Evolutionary conservation across 2,329 filamentous ascomycete species (phyloP).

Genomic region (Anthostomella pinea): DNA sequence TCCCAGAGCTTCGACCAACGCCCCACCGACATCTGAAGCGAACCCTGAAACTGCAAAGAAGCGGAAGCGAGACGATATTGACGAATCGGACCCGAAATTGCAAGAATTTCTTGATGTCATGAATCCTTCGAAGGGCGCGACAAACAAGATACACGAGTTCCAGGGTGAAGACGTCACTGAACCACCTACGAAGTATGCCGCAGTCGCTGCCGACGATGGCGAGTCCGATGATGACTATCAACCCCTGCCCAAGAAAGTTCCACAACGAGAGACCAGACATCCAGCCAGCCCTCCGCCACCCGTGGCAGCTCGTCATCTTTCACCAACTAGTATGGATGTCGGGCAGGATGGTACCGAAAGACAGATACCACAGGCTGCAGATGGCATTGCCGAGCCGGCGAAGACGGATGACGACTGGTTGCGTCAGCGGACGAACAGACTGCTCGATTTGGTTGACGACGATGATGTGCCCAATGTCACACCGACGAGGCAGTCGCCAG

Average conservation of each 20-base stretch:
- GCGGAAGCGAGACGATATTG: slow-evolving; percentile 60
- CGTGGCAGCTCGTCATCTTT: no score
- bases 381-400: slow-evolving; percentile 10
- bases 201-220: slow-evolving; percentile 45
- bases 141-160: slow-evolving; percentile 59
- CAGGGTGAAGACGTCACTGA: slow-evolving; percentile 32
- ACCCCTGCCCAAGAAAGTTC: slow-evolving; percentile 53
- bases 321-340: no score
- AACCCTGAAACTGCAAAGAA: slow-evolving; percentile 51
- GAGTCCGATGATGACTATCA: slow-evolving; percentile 78
- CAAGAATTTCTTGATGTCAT: slow-evolving; percentile 85
- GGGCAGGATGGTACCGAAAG: neutral
- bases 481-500: slow-evolving; percentile 7
- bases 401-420: slow-evolving; percentile 87
- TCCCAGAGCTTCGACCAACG: slow-evolving; percentile 16
- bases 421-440: slow-evolving; percentile 79
- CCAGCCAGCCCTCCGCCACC: no score
- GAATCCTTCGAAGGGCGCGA: slow-evolving; percentile 60
- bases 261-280: slow-evolving; percentile 27
- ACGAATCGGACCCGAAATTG: slow-evolving; percentile 72
- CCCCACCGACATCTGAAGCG: slow-evolving; percentile 25
- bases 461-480: slow-evolving; percentile 46
- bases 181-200: slow-evolving; percentile 38
- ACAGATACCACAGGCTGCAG: slow-evolving; percentile 1
- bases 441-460: slow-evolving; percentile 80